Base-by-base conservation (phyloP, 139 green algal genomes). In the Chlamydomonas incerta region DNA sequence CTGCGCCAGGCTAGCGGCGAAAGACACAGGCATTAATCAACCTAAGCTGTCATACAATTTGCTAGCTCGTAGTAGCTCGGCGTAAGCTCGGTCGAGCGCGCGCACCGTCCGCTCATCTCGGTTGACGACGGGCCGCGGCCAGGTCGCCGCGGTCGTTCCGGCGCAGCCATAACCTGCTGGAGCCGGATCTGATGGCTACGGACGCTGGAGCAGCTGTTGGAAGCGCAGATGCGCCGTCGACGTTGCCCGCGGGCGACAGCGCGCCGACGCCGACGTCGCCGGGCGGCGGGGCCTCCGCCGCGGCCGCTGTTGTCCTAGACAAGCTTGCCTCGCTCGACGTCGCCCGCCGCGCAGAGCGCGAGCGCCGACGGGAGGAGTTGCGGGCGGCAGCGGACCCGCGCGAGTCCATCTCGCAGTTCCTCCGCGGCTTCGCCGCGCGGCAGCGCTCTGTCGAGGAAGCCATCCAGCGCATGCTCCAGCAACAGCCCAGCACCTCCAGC, bases 311-410 rank as follows among this genome's bases (percentile, higher is more conserved):
- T 0, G 52, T 91, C 5, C 14, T 88, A 5, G 83, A 86, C 1
- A 84, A 84, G 26, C 86, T 92, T 5, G 81, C 83, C 0, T 62
- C 24, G 11, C 55, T 85, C 28, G 86, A 92, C 28, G 58, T 79
- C 47, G 82, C 70, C 24, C 31, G 76, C 1, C 71, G 41, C 33
- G 82, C 71, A 26, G 86, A 92, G 62, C 80, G 88, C 29, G 88
- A 88, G 46, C 83, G 73, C 6, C 80, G 85, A 35, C 85, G 86
- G 24, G 71, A 72, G n/a, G 73, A 86, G 35, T 31, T 66, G 11
- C 69, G 76, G 6, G 57, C 11, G 3, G 67, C 68, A 13, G 67
- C 86, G 1, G 89, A 92, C 41, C 86, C 86, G 2, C 89, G 89
- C 1, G 89, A 92, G 46, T 72, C 52, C 20, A 37, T 79, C 8